Base-by-base conservation (phyloP, 306 rosid species). In the Quercus gilva region DNA sequence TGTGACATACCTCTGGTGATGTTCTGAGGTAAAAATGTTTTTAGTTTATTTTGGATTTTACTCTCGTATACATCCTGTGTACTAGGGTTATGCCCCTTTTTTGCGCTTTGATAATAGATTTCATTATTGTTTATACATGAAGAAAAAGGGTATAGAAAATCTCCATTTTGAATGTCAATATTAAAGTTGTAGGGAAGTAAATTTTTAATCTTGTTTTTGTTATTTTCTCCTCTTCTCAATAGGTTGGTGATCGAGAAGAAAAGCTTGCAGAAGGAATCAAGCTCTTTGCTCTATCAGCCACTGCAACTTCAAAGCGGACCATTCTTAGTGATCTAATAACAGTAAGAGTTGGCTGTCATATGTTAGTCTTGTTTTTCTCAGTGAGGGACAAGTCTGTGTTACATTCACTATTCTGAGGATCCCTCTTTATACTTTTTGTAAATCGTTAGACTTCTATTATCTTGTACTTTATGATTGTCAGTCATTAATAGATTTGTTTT, bases 181-280 rank as follows among this genome's bases (percentile, higher is more conserved):
- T 6, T 2, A 69, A 74, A 71, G 80, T 63, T 4, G 26, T 31
- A 67, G 69, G 55, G 79, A 67, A 70, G 57, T 55, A 5, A 70
- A 35, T 74, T 80, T 43, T 13, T 13, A 78, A 61, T 65, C 20
- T 33, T 45, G 20, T 64, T 74, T 15, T 72, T 70, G 12, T 83
- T 76, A 20, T 31, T 45, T 67, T 80, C 45, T 49, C 41, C 71
- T 80, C 45, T 33, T 55, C 49, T 76, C 60, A 17, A 14, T 78
- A 95, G 99, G 99, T 95, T 85, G 99, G 99, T 0, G 99, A 93
- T 31, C 88, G 88, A 81, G 97, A 95, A 4, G 99, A 95, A 81
- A 95, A 95, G 80, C 98, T 95, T 78, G 99, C 99, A 28, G 98
- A 91, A 89, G 99, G 99, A 76, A 95, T 95, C 89, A 95, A 91